A percentile compares a stretch with the other conserved stretches of the same genome.
These are phyloP conservation scores for Typha latifolia DNA, from an alignment of 176 grass and related monocot species.

Conservation along the genomic window DNA sequence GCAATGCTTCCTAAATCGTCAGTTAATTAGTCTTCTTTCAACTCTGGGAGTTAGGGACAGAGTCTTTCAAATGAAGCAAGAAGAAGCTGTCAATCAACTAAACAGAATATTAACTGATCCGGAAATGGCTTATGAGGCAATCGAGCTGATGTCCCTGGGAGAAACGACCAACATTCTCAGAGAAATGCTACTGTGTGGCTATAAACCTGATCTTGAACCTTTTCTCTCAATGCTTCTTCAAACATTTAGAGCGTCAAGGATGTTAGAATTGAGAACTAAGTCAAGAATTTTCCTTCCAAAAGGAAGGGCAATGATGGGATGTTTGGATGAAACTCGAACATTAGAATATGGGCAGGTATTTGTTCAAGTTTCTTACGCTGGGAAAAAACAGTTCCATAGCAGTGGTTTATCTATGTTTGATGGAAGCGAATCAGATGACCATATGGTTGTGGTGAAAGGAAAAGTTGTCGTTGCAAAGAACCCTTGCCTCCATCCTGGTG, in stretches of 20 bases:
- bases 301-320: slow-evolving; percentile 83
- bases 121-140: slow-evolving; percentile 40
- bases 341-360: slow-evolving; percentile 73
- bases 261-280: slow-evolving; percentile 64
- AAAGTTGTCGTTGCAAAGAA: slow-evolving; percentile 74
- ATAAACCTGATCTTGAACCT: slow-evolving; percentile 64
- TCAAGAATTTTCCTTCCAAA: slow-evolving; percentile 67
- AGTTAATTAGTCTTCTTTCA: slow-evolving; percentile 83
- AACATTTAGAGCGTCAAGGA: slow-evolving; percentile 63
- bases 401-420: not conserved
- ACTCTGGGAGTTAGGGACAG: slow-evolving; percentile 50
- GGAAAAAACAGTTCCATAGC: not conserved
- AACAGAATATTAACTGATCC: slow-evolving; percentile 56
- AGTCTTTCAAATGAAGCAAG: slow-evolving; percentile 63
- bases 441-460: slow-evolving; percentile 25
- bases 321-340: slow-evolving; percentile 67
- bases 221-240: slow-evolving; percentile 76
- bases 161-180: slow-evolving; percentile 64
- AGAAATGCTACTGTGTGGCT: slow-evolving; percentile 59
- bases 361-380: slow-evolving; percentile 43
- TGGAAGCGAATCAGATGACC: slow-evolving; percentile 13
- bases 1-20: slow-evolving; percentile 65
- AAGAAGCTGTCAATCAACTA: slow-evolving; percentile 46
- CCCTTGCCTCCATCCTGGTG: slow-evolving; percentile 85
- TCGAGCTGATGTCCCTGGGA: slow-evolving; percentile 70